These are phyloP conservation scores for Panicum hallii DNA, from an alignment of 202 grass and related monocot species.

Conservation along the genomic window DNA sequence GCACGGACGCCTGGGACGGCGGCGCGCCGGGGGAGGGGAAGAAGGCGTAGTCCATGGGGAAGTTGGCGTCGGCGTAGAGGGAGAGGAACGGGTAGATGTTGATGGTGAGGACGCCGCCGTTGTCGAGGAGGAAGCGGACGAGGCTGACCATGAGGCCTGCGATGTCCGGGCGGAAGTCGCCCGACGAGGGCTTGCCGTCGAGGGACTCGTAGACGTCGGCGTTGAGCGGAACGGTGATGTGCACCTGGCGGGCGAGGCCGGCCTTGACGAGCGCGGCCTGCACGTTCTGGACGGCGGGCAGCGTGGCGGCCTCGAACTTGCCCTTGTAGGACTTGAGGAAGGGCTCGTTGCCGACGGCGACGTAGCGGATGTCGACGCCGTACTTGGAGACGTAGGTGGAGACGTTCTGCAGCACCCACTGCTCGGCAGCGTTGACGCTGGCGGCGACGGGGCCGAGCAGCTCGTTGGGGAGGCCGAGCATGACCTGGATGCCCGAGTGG, in stretches of 20 bases:
- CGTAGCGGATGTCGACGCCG: conserved; percentile 76
- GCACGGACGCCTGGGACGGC: conserved; percentile 59
- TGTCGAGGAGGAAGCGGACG: conserved; percentile 77
- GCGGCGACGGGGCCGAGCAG: conserved; percentile 51
- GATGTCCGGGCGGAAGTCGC: conserved; percentile 94
- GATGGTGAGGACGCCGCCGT: conserved; percentile 71
- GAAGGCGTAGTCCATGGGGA: conserved; percentile 90
- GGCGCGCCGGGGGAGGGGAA: conserved; percentile 60
- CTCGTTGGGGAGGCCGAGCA: conserved; percentile 88
- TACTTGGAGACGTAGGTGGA: conserved; percentile 66
- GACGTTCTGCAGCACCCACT: conserved; percentile 84
- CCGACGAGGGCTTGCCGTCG: conserved; percentile 59
- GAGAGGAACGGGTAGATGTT: conserved; percentile 99
- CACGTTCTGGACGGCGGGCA: conserved; percentile 79
- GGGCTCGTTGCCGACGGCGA: conserved; percentile 93
- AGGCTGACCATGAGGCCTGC: conserved; percentile 66
- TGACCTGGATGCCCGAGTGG: conserved; percentile 80
- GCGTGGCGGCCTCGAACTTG: conserved; percentile 65
- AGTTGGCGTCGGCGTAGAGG: conserved; percentile 73
- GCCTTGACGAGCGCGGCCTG: conserved; percentile 97
- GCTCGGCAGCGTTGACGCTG: conserved; percentile 65
- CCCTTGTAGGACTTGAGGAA: conserved; percentile 95
- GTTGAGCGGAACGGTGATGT: conserved; percentile 82
- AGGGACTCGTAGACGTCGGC: conserved; percentile 87
- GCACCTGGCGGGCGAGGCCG: conserved; percentile 65